Evolutionary conservation across 768 basidiomycete species (phyloP).

Genomic region (Nidularia pulvinata): DNA sequence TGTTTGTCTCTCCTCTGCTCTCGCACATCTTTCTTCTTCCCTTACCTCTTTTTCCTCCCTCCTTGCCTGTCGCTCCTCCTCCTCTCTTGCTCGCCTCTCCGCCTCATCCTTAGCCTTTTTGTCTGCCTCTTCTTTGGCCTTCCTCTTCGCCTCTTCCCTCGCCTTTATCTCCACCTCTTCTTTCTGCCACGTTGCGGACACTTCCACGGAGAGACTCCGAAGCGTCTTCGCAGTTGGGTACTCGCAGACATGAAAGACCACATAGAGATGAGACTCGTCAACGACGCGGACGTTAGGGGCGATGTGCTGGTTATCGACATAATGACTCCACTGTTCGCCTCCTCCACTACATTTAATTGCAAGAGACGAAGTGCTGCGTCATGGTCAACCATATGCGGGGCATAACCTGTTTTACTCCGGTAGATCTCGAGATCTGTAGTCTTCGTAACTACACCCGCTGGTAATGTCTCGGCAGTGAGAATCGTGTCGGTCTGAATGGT

Average conservation of each 20-base stretch:
- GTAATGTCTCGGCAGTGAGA: constrained; percentile 5
- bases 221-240: constrained; percentile 10
- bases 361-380: constrained; percentile 6
- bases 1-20: no score
- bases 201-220: constrained; percentile 11
- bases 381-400: constrained; percentile 11
- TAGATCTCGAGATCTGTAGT: constrained; percentile 5
- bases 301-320: constrained; percentile 10
- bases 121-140: constrained; percentile 7
- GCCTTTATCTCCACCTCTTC: constrained; percentile 7
- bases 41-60: no score
- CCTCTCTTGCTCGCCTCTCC: background rate
- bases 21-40: no score
- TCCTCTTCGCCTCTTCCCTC: constrained; percentile 5
- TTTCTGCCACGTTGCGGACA: constrained; percentile 12
- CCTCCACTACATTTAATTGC: constrained; percentile 15
- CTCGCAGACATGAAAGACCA: constrained; percentile 14
- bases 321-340: constrained; percentile 15
- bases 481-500: constrained; percentile 17
- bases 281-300: constrained; percentile 11
- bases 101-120: constrained; percentile 2
- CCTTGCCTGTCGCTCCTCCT: background rate
- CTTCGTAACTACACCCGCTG: constrained; percentile 2
- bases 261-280: constrained; percentile 8
- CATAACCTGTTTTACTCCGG: constrained; percentile 3